These are phyloP conservation scores for Aspergillus alliaceus DNA, from an alignment of 2,329 filamentous ascomycete genomes.

Conservation along the genomic window DNA sequence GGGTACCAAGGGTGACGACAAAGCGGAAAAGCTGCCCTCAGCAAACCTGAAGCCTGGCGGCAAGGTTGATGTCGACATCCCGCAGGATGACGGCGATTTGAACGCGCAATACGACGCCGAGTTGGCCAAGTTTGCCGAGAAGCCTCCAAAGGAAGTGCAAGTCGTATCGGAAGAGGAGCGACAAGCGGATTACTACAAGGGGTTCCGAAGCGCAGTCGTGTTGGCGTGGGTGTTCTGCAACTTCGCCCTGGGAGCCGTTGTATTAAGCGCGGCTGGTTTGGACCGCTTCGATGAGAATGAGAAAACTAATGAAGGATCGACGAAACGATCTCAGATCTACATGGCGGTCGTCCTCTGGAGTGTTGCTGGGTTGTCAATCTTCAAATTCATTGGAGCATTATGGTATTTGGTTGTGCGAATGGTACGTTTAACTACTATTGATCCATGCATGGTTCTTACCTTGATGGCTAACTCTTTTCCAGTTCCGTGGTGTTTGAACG, in stretches of 20 bases:
- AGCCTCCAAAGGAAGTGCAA: slow-evolving; percentile 67
- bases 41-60: slow-evolving; percentile 90
- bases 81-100: slow-evolving; percentile 88
- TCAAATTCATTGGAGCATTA: slow-evolving; percentile 83
- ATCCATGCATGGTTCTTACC: background rate
- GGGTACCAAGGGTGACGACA: slow-evolving; percentile 98
- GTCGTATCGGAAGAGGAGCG: slow-evolving; percentile 62
- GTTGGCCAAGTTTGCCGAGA: slow-evolving; percentile 69
- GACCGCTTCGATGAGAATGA: slow-evolving; percentile 60
- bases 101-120: slow-evolving; percentile 94
- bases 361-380: slow-evolving; percentile 77
- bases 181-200: slow-evolving; percentile 98
- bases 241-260: slow-evolving; percentile 80
- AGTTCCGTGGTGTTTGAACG: slow-evolving; percentile 55
- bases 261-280: slow-evolving; percentile 81
- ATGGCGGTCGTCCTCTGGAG: slow-evolving; percentile 86
- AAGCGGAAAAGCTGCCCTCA: slow-evolving; percentile 83
- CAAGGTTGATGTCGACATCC: slow-evolving; percentile 85
- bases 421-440: slow-evolving; percentile 61
- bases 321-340: slow-evolving; percentile 72
- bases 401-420: slow-evolving; percentile 91
- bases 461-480: slow-evolving; percentile 28
- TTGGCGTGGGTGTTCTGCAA: slow-evolving; percentile 97
- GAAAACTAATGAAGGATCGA: slow-evolving; percentile 40
- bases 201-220: slow-evolving; percentile 88